Conservation (phyloP, 2,329 filamentous ascomycete genomes). For the Nannizziopsis barbatae region DNA sequence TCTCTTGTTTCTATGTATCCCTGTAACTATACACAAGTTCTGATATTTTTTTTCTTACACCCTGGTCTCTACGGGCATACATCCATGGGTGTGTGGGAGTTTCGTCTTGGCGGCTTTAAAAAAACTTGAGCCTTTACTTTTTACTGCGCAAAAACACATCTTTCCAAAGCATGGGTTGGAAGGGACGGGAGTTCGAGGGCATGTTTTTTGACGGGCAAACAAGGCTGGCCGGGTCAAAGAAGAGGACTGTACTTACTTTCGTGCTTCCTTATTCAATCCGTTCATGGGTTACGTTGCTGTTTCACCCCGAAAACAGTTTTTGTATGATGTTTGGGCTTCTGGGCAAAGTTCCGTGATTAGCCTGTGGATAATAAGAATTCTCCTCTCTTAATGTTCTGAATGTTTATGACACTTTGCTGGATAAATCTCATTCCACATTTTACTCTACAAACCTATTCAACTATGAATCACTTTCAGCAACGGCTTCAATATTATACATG, state of each 20-base stretch:
- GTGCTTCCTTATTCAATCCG: conserved; percentile 5
- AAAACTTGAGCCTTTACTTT: conserved; percentile 1
- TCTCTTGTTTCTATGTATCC: conserved; percentile 15
- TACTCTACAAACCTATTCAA: background rate
- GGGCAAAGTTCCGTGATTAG: background rate
- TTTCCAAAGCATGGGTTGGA: conserved; percentile 12
- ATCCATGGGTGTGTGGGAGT: conserved; percentile 15
- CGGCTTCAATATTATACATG: background rate
- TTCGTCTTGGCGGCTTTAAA: conserved; percentile 19
- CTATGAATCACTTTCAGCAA: background rate
- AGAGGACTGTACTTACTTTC: background rate
- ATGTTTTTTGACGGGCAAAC: conserved; percentile 9
- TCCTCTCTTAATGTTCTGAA: conserved; percentile 27
- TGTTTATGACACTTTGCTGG: conserved; percentile 7
- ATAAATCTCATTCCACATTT: background rate
- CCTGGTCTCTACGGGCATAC: conserved; percentile 10
- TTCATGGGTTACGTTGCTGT: background rate
- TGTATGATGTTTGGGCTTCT: background rate
- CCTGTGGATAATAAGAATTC: conserved; percentile 32
- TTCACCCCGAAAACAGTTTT: background rate
- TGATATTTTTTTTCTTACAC: conserved; percentile 13
- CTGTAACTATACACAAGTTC: conserved; percentile 18
- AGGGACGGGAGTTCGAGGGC: conserved; percentile 12
- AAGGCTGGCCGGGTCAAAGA: conserved; percentile 9
- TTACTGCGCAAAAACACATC: background rate